Percentiles rank a stretch among this genome's conserved stretches.
Evolutionary conservation across 805 yeast genomes (phyloP).

Genomic region (Candida hungchunana): DNA sequence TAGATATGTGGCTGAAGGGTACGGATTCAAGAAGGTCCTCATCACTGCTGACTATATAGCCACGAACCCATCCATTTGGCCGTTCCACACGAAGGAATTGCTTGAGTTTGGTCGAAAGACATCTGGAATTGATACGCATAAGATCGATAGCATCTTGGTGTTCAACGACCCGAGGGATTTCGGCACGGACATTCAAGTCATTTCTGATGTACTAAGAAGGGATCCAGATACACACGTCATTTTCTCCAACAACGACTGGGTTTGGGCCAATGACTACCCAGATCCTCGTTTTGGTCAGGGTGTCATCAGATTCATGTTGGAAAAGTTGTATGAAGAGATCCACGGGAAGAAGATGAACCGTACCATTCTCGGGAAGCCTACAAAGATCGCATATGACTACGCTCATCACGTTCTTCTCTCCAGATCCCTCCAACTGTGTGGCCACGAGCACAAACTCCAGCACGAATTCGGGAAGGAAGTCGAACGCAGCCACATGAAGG

Average conservation of each 20-base stretch:
- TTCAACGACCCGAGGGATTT: slow-evolving; percentile 88
- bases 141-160: slow-evolving; percentile 66
- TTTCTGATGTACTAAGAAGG: slow-evolving; percentile 65
- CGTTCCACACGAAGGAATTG: slow-evolving; percentile 55
- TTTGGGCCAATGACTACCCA: slow-evolving; percentile 82
- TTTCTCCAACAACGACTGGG: slow-evolving; percentile 77
- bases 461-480: slow-evolving; percentile 23
- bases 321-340: slow-evolving; percentile 50
- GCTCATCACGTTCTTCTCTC: slow-evolving; percentile 66
- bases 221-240: slow-evolving; percentile 65
- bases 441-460: background rate
- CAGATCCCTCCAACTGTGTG: slow-evolving; percentile 28
- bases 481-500: slow-evolving; percentile 39
- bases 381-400: slow-evolving; percentile 70
- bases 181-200: slow-evolving; percentile 79
- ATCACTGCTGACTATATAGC: slow-evolving; percentile 68
- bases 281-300: slow-evolving; percentile 90
- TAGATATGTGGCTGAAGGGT: slow-evolving; percentile 65
- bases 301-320: slow-evolving; percentile 64
- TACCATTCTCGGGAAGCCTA: slow-evolving; percentile 78
- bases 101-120: slow-evolving; percentile 32
- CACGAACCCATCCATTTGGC: slow-evolving; percentile 71
- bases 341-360: slow-evolving; percentile 48
- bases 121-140: slow-evolving; percentile 16
- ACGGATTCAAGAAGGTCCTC: slow-evolving; percentile 76